phyloP scores from a whole-genome alignment of 108 stramenopile genomes.

The Nitzschia palea region DNA sequence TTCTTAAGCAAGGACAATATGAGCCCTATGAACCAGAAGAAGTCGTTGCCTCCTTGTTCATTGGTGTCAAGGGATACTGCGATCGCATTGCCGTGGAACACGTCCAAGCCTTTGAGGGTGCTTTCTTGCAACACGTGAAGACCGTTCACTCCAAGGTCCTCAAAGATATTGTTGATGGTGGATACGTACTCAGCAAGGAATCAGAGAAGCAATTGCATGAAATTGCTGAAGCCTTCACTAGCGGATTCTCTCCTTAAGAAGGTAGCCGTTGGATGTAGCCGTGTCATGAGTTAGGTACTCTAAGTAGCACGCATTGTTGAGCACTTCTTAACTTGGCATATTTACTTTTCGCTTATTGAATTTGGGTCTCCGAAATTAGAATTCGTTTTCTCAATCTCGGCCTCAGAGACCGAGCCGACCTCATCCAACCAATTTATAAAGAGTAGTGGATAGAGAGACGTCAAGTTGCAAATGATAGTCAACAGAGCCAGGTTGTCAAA shows the following conservation, averaged over 20 bases:
- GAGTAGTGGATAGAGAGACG: constrained; percentile 83
- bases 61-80: constrained; percentile 99
- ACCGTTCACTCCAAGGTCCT: constrained; percentile 85
- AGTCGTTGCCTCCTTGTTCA: constrained; percentile 96
- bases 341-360: not conserved
- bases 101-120: constrained; percentile 93
- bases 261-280: not conserved
- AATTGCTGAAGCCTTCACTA: constrained; percentile 97
- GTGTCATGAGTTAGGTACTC: not conserved
- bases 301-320: not conserved
- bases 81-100: constrained; percentile 98
- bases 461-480: constrained; percentile 86
- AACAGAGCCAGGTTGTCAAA: constrained; percentile 86
- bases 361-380: not conserved
- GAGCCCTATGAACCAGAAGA: constrained; percentile 97
- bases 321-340: no score
- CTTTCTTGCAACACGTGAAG: constrained; percentile 96
- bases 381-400: constrained; percentile 54
- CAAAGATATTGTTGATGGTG: constrained; percentile 84
- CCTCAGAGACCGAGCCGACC: constrained; percentile 68
- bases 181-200: constrained; percentile 83
- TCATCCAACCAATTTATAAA: constrained; percentile 86
- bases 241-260: constrained; percentile 69
- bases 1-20: constrained; percentile 99
- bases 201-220: constrained; percentile 84